Evolutionary conservation across 1,284 basidiomycete genomes (phyloP).

Genomic region (Schizophyllum commune): DNA sequence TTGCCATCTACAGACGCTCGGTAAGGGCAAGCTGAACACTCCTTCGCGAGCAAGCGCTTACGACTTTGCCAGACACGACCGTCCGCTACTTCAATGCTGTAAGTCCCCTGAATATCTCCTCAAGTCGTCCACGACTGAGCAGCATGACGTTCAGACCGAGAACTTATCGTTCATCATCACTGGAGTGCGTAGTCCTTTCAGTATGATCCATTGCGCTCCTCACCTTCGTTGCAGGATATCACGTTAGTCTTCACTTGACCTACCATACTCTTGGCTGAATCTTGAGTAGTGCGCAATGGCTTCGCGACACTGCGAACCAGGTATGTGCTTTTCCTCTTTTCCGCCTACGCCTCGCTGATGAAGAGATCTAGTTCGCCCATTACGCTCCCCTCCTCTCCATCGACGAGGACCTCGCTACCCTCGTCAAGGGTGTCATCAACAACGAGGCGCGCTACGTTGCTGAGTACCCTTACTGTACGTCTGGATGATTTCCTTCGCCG

Average conservation of each 20-base stretch:
- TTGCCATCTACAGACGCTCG: not conserved
- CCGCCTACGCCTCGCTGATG: not conserved
- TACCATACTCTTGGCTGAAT: not conserved
- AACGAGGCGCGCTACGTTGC: constrained; percentile 43
- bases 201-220: not conserved
- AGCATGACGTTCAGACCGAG: too few relatives aligned
- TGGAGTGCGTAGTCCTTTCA: constrained; percentile 27
- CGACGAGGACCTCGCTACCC: constrained; percentile 8
- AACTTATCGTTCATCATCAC: constrained; percentile 55
- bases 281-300: constrained; percentile 35
- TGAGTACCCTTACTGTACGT: constrained; percentile 45
- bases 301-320: constrained; percentile 51
- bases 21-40: too few relatives aligned
- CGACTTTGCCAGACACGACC: constrained; percentile 37
- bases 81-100: constrained; percentile 45
- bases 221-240: constrained; percentile 31
- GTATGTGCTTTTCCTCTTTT: constrained; percentile 20
- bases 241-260: constrained; percentile 26
- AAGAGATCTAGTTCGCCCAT: constrained; percentile 6
- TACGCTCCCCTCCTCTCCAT: constrained; percentile 8
- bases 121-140: too few relatives aligned
- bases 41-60: not conserved
- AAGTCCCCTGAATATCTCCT: too few relatives aligned
- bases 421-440: constrained; percentile 13
- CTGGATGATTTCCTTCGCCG: constrained; percentile 33